Evolutionary conservation across 2,329 filamentous ascomycete species (phyloP), one percentile per base, ranked within the genome.

Genomic region (Myriosclerotinia curreyana): DNA sequence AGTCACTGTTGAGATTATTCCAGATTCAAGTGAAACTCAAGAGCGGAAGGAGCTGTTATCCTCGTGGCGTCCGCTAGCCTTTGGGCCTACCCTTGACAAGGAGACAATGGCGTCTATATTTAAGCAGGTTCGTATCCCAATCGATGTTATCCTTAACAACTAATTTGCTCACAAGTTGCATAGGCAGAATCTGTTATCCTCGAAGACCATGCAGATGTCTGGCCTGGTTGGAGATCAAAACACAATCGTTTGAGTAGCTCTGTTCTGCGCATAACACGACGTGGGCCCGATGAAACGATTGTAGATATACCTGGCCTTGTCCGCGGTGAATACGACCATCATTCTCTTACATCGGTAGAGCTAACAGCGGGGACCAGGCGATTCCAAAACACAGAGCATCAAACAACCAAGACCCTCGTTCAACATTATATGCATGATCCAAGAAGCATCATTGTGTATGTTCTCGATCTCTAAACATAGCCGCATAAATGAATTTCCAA

Each of bases 371-470:
- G 14, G 22, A 12, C 22, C 22, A 34, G 25, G 38, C 1, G 49
- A 50, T 36, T 7, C 38, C 15, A 52, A 17, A 53, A 66, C 22
- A 50, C 52, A 5, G 66, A 68, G 50, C 59, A 66, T 51, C 64
- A 64, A 51, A 68, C 64, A 28, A 66, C 69, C 0, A 65, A 62
- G 25, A 48, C 67, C 20, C 66, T 74, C 8, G 70, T 71, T 8
- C 61, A 67, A n/a, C 64, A 65, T 31, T 80, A 81, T 61, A 76
- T 80, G 65, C 68, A 70, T 14, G 74, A 77, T 17, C 69, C 74
- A 5, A 69, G 75, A 28, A 80, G 75, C 59, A 77, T 81, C 44
- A 76, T 79, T 42, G 70, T 82, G 17, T 69, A 65, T 9, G 67
- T 53, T 7, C 6, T 65, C 20, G 28, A 17, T 28, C 12, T 17